Evolutionary conservation across 2,329 filamentous ascomycete species (phyloP).

Genomic region (Pezicula carpinea): DNA sequence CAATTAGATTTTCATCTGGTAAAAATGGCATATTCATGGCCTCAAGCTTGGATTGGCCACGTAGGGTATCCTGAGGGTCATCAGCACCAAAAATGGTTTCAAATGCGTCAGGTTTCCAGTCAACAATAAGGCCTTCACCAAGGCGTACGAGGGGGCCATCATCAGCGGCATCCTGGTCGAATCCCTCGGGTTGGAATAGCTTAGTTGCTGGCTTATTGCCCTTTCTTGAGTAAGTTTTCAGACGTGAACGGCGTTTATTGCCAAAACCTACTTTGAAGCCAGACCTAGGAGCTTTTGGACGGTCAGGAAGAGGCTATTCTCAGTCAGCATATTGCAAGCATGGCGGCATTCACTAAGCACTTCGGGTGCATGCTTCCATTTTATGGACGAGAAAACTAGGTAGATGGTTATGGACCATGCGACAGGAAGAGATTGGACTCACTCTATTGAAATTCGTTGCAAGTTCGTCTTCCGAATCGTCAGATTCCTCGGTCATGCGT

Average conservation of each 20-base stretch:
- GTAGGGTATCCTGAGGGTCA: constrained; percentile 39
- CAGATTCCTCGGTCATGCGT: constrained; percentile 55
- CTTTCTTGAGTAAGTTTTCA: constrained; percentile 35
- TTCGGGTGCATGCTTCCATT: neutral
- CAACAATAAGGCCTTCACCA: constrained; percentile 80
- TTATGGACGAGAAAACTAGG: neutral
- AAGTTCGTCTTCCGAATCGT: constrained; percentile 45
- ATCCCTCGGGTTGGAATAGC: constrained; percentile 10
- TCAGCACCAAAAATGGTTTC: constrained; percentile 60
- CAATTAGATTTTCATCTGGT: constrained; percentile 60
- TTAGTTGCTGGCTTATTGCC: constrained; percentile 23
- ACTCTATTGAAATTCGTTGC: constrained; percentile 12
- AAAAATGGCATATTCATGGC: constrained; percentile 35
- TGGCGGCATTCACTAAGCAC: too few species aligned
- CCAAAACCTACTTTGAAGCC: constrained; percentile 26
- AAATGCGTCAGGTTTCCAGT: constrained; percentile 72
- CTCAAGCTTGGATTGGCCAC: constrained; percentile 56
- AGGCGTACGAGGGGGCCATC: constrained; percentile 68
- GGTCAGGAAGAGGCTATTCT: constrained; percentile 28
- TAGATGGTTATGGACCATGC: neutral
- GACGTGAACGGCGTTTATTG: constrained; percentile 21
- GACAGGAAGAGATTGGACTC: constrained; percentile 10
- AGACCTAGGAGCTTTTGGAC: constrained; percentile 19
- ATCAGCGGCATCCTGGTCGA: constrained; percentile 29
- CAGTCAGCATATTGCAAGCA: constrained; percentile 15